These are phyloP conservation scores for Marasmius sp. DNA, from an alignment of 1,284 basidiomycete genomes.

Conservation along the genomic window DNA sequence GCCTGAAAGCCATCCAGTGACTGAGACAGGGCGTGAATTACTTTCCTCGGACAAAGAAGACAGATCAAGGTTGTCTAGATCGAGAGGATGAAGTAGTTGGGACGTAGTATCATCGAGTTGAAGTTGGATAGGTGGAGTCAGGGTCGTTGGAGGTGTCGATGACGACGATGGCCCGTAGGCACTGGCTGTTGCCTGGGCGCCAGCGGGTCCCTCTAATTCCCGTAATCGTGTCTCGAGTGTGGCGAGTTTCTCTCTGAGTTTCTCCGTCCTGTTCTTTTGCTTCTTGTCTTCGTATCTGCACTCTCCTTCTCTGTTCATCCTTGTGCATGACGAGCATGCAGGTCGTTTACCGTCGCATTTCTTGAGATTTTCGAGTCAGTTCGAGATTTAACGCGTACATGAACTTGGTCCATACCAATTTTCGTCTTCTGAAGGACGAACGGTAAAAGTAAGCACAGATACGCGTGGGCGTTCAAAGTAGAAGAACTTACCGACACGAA, in stretches of 20 bases:
- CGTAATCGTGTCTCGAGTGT: constrained; percentile 53
- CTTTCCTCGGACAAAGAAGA: constrained; percentile 1
- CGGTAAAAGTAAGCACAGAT: neutral
- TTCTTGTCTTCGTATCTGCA: constrained; percentile 64
- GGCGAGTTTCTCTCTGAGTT: constrained; percentile 55
- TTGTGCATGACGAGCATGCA: constrained; percentile 54
- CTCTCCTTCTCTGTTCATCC: constrained; percentile 50
- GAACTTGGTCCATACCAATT: constrained; percentile 44
- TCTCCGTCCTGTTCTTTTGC: constrained; percentile 60
- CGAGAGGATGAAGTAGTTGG: neutral
- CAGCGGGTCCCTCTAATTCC: constrained; percentile 44
- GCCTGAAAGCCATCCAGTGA: constrained; percentile 15
- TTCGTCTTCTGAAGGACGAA: constrained; percentile 45
- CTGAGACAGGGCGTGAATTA: neutral
- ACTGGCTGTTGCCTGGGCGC: constrained; percentile 15
- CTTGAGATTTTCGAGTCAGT: constrained; percentile 23
- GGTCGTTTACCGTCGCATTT: constrained; percentile 63
- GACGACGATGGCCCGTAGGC: constrained; percentile 8
- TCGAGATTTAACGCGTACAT: constrained; percentile 11
- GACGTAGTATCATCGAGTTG: neutral
- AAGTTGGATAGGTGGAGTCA: neutral
- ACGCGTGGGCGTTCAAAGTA: neutral
- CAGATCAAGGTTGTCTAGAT: constrained; percentile 3
- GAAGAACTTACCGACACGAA: constrained; percentile 47
- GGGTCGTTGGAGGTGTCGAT: neutral